Evolutionary conservation across 2,329 filamentous ascomycete species (phyloP), one percentile per base, ranked within the genome.

Genomic region (Sphaerulina musiva): DNA sequence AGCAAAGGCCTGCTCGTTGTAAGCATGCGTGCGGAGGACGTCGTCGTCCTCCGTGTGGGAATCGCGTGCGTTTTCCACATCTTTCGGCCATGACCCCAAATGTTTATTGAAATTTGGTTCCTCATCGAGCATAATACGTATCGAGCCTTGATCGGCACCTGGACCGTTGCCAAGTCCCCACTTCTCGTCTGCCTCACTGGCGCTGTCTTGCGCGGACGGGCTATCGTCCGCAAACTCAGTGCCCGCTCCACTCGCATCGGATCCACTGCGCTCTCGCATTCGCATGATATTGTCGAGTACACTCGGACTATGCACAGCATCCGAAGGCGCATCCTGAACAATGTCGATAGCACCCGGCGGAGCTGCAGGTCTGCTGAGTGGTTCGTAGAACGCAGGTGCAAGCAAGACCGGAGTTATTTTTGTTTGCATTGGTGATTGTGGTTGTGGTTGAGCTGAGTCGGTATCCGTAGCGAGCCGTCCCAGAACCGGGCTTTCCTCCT

Each of bases 401-500:
- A 68, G 60, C 32, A 66, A 41, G 8, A 58, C 54, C 20, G 47
- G 56, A 36, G 51, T 31, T 14, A 56, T 50, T 39, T 55, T 54
- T 46, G 53, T 36, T 48, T 38, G 46, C 26, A 47, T 26, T 50
- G 43, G 41, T 42, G 53, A 45, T 44, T 45, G 41, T 42, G 53
- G 47, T 44, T 50, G 32, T 45, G 39, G 47, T 44, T 50, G 32
- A 43, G 39, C 34, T 53, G 52, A 47, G 17, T 48, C 46, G 47
- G 48, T 39, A 40, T 55, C 51, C 46, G 55, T 54, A 41, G 48
- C 55, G 56, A 55, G 40, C 87, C 44, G 78, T 5, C 82, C 84
- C 12, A 89, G 71, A 2, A 82, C 81, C 7, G 85, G 85, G 29
- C 85, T 87, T 62, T 86, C 84, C 45, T 73, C 64, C 52, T 76